Evolutionary conservation across 257 asterid species (phyloP).

Genomic region (Solanum sparsipilum): DNA sequence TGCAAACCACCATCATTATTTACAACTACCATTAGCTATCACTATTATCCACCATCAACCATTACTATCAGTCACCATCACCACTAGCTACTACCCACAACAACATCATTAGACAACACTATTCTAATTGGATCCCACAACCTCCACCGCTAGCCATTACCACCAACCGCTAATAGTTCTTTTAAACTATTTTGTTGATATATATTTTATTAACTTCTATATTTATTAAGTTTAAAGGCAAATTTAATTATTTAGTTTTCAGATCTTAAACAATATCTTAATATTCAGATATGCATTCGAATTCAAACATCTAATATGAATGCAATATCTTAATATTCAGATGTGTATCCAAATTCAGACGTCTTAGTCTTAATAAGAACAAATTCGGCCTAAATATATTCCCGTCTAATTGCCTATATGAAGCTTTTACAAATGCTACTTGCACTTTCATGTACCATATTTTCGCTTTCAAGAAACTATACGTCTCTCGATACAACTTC

Average conservation of each 20-base stretch:
- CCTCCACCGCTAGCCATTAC: background rate
- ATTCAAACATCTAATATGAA: background rate
- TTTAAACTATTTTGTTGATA: background rate
- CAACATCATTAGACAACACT: background rate
- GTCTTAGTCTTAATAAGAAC: background rate
- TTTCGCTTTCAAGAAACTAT: background rate
- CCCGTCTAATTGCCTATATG: background rate
- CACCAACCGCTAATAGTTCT: background rate
- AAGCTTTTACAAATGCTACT: background rate
- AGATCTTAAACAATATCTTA: background rate
- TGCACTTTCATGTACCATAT: background rate
- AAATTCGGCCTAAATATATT: background rate
- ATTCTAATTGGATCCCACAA: background rate
- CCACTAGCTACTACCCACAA: background rate
- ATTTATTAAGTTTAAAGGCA: background rate
- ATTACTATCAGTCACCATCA: background rate
- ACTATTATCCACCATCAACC: background rate
- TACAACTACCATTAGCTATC: background rate
- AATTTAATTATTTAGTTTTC: background rate
- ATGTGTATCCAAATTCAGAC: background rate
- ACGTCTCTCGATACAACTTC: background rate
- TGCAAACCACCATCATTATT: background rate
- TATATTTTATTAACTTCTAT: background rate
- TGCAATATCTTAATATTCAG: background rate
- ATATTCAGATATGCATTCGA: background rate